Evolutionary conservation across 2,329 filamentous ascomycete species (phyloP), one percentile per base, ranked within the genome.

Genomic region (Epichloe glyceriae): DNA sequence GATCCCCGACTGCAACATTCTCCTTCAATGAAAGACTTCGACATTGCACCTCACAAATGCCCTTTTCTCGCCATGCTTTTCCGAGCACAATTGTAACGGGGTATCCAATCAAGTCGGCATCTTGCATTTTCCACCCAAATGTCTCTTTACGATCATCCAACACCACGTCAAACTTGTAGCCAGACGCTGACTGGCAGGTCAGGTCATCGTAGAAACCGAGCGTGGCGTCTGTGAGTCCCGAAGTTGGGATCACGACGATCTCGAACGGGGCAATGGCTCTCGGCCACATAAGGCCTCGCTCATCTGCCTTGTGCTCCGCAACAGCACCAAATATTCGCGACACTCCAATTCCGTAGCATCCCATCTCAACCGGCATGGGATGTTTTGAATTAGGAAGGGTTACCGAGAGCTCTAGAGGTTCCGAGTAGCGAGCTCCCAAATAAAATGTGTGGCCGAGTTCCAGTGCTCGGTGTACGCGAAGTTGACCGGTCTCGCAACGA

Each of bases 391-490:
- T 56, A 54, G 12, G 67, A 62, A 67, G 54, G 4, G 71, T 69
- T 2, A 93, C 76, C 1, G 68, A 73, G 1, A 87, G 85, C 7
- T 76, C 70, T 0, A 98, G 73, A 0, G 88, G 84, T 19, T 79
- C 73, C 22, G 86, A 90, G 70, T 98, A 98, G 33, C 90, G 80
- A 1, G 87, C 90, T 11, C 91, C 90, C 1, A 98, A 81, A 64
- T 94, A 83, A 69, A 98, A 98, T 0, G 93, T 97, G 66, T 98
- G 93, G 1, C 88, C 93, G 15, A 97, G 75, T 67, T 98, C 93
- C 47, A 97, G 83, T 7, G 89, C 87, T 54, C 78, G 83, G 52
- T 85, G 76, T 3, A 86, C 73, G 42, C 72, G 73, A 20, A 97
- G 71, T 2, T 65, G 70, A 0, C 85, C 85, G 0, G 72, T 60